Evolutionary conservation across 805 yeast species (phyloP).

Genomic region (Myxozyma mucilagina): DNA sequence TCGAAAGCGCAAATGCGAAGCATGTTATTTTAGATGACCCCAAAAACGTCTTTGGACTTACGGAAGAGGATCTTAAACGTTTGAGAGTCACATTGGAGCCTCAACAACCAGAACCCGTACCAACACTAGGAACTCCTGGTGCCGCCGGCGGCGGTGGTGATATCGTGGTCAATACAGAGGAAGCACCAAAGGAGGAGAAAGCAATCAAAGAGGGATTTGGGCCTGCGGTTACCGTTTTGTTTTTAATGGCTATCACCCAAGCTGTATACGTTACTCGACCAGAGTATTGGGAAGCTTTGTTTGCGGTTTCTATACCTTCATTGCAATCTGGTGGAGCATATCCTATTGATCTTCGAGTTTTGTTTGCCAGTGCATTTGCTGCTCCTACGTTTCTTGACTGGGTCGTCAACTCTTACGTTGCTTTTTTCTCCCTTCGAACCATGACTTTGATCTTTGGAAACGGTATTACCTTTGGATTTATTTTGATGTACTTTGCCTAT

Average conservation of each 20-base stretch:
- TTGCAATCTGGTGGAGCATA: constrained; percentile 1
- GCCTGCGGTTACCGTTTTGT: constrained; percentile 1
- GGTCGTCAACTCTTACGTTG: constrained; percentile 13
- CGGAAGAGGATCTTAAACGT: neutral
- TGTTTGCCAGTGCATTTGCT: constrained; percentile 16
- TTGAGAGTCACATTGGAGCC: neutral
- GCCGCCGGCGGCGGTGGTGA: constrained; percentile 12
- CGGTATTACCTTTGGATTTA: constrained; percentile 1
- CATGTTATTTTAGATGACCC: neutral
- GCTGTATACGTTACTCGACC: neutral
- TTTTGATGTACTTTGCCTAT: constrained; percentile 10
- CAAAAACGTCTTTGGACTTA: neutral
- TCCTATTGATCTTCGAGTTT: neutral
- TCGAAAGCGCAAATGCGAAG: neutral
- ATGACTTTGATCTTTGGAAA: constrained; percentile 21
- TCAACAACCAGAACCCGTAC: neutral
- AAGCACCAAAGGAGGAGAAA: constrained; percentile 1
- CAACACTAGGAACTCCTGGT: neutral
- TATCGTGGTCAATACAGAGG: constrained; percentile 5
- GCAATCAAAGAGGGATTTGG: neutral
- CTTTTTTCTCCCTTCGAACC: constrained; percentile 14
- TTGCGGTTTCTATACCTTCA: constrained; percentile 2
- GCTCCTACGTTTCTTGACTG: constrained; percentile 12
- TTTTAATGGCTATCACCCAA: constrained; percentile 7
- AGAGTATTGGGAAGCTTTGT: constrained; percentile 12